Percentiles rank a stretch among this genome's conserved stretches.
Conservation (phyloP, 1,284 basidiomycete species). For the Cutaneotrichosporon mucoides region DNA sequence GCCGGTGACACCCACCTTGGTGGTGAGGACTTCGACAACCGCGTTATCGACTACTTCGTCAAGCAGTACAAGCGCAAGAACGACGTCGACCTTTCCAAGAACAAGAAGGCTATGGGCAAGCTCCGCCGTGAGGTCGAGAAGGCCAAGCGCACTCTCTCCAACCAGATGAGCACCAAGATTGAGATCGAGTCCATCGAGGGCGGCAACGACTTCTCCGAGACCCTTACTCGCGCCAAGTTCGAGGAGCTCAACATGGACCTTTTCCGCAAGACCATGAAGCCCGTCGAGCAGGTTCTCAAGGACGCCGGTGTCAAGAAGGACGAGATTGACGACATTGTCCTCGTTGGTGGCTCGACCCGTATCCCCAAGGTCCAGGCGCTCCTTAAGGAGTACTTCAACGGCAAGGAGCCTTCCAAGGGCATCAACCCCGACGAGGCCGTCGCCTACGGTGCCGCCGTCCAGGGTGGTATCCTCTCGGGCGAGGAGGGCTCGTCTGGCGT, state of each 20-base stretch:
- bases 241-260: conserved; percentile 98
- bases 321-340: conserved; percentile 91
- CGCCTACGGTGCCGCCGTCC: conserved; percentile 98
- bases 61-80: conserved; percentile 97
- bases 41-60: conserved; percentile 95
- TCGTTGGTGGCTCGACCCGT: conserved; percentile 98
- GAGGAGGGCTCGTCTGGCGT: conserved; percentile 98
- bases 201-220: conserved; percentile 93
- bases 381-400: conserved; percentile 81
- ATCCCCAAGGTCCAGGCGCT: conserved; percentile 98
- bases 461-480: conserved; percentile 96
- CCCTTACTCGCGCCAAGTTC: conserved; percentile 95
- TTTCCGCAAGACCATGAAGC: conserved; percentile 99
- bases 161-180: conserved; percentile 66
- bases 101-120: conserved; percentile 90
- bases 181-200: conserved; percentile 83
- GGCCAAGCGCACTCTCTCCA: conserved; percentile 93
- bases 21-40: conserved; percentile 99
- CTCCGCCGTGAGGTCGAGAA: conserved; percentile 98
- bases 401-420: conserved; percentile 85
- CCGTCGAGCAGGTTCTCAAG: conserved; percentile 97
- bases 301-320: conserved; percentile 98
- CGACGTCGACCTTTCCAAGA: conserved; percentile 77
- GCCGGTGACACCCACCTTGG: conserved; percentile 98
- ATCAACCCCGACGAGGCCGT: conserved; percentile 99